Percentiles rank a stretch among this genome's conserved stretches.
Evolutionary conservation across 495 filamentous ascomycete genomes (phyloP).

Genomic region (Lepidopterella palustris): DNA sequence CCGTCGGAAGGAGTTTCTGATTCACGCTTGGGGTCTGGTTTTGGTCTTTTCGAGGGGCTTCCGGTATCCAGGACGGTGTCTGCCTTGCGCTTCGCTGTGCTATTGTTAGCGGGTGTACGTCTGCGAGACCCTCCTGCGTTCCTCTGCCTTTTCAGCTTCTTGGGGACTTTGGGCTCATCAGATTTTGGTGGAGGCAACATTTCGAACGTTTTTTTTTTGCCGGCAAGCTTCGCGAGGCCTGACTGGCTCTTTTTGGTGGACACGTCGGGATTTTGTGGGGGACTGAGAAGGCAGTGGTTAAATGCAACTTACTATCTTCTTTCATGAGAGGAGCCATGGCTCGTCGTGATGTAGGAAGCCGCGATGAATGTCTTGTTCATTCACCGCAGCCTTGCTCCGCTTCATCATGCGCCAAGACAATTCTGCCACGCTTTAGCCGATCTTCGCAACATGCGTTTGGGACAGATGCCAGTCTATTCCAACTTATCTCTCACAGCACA

Average conservation of each 20-base stretch:
- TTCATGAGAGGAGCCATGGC: conserved; percentile 15
- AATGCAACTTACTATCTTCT: conserved; percentile 21
- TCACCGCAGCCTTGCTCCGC: not conserved
- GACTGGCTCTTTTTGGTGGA: too few species aligned
- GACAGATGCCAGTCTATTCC: not conserved
- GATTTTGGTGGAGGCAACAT: too few species aligned
- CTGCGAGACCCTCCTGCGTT: not conserved
- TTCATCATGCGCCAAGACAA: not conserved
- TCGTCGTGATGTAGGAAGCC: not conserved
- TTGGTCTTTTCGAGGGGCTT: not conserved
- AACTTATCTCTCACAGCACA: not conserved
- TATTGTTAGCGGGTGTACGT: not conserved
- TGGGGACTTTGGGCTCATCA: too few species aligned
- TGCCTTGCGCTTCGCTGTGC: not conserved
- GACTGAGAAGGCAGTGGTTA: not conserved
- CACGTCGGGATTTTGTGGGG: too few species aligned
- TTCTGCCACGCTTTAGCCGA: not conserved
- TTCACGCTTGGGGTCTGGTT: not conserved
- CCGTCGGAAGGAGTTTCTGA: not conserved
- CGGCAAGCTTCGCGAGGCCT: too few species aligned
- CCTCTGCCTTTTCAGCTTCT: too few species aligned
- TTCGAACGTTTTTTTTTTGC: too few species aligned
- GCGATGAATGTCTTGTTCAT: not conserved
- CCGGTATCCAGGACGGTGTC: not conserved
- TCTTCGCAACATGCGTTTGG: not conserved